phyloP scores from a whole-genome alignment of 805 yeast species.

The Cyberlindnera subsufficiens region DNA sequence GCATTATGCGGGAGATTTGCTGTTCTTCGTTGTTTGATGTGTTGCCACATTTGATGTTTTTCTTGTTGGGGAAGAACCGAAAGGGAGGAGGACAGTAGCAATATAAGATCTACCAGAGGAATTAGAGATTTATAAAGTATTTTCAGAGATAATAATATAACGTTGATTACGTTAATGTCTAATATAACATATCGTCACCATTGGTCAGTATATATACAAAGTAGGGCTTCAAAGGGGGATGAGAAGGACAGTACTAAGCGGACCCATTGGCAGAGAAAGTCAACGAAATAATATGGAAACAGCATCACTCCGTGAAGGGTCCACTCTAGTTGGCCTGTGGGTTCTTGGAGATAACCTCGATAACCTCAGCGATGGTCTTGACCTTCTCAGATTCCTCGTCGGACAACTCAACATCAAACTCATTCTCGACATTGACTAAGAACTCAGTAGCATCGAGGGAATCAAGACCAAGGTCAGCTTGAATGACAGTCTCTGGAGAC shows the following conservation, averaged over 20 bases:
- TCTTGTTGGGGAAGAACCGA: too few relatives aligned
- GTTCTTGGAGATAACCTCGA: constrained; percentile 76
- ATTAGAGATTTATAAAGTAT: too few relatives aligned
- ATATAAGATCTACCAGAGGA: too few relatives aligned
- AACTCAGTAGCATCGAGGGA: constrained; percentile 94
- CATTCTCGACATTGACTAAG: constrained; percentile 93
- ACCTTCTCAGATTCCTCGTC: constrained; percentile 91
- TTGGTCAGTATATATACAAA: background rate
- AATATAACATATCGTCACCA: too few relatives aligned
- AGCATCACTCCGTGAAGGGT: too few relatives aligned
- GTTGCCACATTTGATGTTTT: background rate
- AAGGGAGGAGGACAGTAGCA: too few relatives aligned
- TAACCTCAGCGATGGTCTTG: constrained; percentile 89
- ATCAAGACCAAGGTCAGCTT: constrained; percentile 75
- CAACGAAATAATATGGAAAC: too few relatives aligned
- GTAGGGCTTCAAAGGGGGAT: background rate
- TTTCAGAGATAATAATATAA: too few relatives aligned
- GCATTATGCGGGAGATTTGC: constrained; percentile 1
- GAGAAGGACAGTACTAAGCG: background rate
- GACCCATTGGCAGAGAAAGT: too few relatives aligned
- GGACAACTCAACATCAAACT: constrained; percentile 76
- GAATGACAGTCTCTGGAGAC: constrained; percentile 32
- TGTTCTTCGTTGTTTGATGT: background rate
- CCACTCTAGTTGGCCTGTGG: constrained; percentile 31
- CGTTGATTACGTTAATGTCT: too few relatives aligned